A percentile compares a stretch with the other conserved stretches of the same genome.
Conservation (phyloP, 106 monocot genomes). For the Dioscorea dumetorum region DNA sequence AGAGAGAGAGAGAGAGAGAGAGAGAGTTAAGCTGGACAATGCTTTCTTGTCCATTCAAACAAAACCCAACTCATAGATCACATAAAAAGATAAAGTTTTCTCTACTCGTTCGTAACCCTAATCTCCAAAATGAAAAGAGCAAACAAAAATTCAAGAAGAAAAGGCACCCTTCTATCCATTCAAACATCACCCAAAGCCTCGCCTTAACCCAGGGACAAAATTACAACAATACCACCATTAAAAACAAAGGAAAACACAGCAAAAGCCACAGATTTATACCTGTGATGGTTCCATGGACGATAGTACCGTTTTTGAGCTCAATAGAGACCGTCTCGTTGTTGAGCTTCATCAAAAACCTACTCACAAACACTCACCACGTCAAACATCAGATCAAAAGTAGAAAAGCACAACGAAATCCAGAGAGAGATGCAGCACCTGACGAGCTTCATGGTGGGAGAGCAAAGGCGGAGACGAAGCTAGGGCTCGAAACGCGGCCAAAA, state of each 20-base stretch:
- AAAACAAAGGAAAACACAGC: neutral
- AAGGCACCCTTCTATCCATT: neutral
- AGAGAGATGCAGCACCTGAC: slow-evolving; percentile 17
- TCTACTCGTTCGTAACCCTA: neutral
- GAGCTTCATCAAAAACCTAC: slow-evolving; percentile 57
- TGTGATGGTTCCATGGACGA: slow-evolving; percentile 58
- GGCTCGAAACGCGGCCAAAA: neutral
- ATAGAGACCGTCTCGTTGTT: slow-evolving; percentile 71
- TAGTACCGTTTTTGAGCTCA: slow-evolving; percentile 55
- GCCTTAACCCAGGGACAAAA: neutral
- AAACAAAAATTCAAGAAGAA: too few species aligned
- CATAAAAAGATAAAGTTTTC: too few species aligned
- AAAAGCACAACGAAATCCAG: neutral
- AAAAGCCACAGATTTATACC: slow-evolving; percentile 10
- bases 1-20: too few species aligned
- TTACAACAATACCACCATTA: neutral
- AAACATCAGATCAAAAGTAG: neutral
- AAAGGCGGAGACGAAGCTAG: neutral
- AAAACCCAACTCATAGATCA: too few species aligned
- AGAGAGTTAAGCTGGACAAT: too few species aligned
- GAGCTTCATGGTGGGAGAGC: slow-evolving; percentile 21
- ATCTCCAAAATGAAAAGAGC: neutral
- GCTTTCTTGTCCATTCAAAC: too few species aligned
- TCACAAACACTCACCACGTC: neutral
- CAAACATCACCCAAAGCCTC: neutral